phyloP scores from a whole-genome alignment of 805 yeast species.

The Zygoascus flipseniorum region DNA sequence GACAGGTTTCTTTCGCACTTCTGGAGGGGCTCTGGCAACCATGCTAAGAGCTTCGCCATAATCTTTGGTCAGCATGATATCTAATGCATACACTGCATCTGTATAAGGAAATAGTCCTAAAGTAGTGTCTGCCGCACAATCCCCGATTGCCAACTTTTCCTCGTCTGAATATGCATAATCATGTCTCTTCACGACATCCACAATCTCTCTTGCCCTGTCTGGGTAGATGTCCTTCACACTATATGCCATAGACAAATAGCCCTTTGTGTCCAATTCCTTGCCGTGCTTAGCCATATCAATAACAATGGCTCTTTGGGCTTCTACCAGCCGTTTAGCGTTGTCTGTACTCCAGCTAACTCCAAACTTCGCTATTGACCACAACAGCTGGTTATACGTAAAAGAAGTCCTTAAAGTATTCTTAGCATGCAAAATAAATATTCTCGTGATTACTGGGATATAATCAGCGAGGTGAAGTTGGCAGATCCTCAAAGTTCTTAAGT shows the following conservation, averaged over 20 bases:
- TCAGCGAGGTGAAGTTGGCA: constrained; percentile 18
- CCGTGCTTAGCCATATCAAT: constrained; percentile 10
- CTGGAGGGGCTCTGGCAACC: constrained; percentile 7
- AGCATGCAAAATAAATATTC: constrained; percentile 15
- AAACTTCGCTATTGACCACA: constrained; percentile 23
- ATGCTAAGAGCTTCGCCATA: constrained; percentile 11
- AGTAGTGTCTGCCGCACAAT: neutral
- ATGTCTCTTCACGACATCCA: constrained; percentile 12
- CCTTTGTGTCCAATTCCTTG: constrained; percentile 22
- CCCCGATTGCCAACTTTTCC: constrained; percentile 10
- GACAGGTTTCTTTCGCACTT: constrained; percentile 6
- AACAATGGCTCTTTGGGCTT: constrained; percentile 22
- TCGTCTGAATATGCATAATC: constrained; percentile 14
- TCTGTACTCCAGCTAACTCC: constrained; percentile 20
- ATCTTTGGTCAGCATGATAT: constrained; percentile 8
- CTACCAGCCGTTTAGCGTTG: constrained; percentile 15
- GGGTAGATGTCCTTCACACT: constrained; percentile 7
- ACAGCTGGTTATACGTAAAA: constrained; percentile 18
- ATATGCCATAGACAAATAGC: constrained; percentile 24
- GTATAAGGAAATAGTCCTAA: constrained; percentile 15
- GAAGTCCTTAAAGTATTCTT: constrained; percentile 1
- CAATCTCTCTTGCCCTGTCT: constrained; percentile 6
- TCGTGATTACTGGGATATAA: constrained; percentile 19
- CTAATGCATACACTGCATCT: constrained; percentile 13
- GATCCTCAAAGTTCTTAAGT: constrained; percentile 15